These are phyloP conservation scores for Akanthomyces lecanii DNA, from an alignment of 2,329 filamentous ascomycete species.

Conservation along the genomic window DNA sequence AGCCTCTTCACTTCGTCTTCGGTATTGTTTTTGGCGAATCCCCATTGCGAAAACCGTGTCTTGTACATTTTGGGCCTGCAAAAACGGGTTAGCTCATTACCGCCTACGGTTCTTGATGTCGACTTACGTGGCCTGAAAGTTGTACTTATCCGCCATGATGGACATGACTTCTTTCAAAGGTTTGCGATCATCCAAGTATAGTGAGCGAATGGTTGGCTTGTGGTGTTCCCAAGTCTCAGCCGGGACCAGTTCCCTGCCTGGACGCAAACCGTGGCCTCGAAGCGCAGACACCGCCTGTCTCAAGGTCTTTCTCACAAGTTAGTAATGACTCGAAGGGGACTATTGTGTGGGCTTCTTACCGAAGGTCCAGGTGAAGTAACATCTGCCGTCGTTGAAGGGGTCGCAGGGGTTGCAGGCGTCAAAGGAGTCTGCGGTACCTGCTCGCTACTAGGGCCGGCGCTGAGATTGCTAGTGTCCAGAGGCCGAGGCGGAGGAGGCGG, in stretches of 20 bases:
- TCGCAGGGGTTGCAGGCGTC: slow-evolving; percentile 18
- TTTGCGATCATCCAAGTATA: slow-evolving; percentile 47
- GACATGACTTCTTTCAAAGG: slow-evolving; percentile 51
- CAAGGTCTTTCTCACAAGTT: not conserved
- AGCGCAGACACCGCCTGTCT: slow-evolving; percentile 8
- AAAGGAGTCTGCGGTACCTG: slow-evolving; percentile 6
- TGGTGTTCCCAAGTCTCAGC: slow-evolving; percentile 45
- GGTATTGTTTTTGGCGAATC: slow-evolving; percentile 52
- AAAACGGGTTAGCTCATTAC: slow-evolving; percentile 19
- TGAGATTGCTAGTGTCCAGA: not conserved
- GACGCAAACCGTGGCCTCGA: slow-evolving; percentile 24
- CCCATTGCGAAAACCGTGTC: slow-evolving; percentile 52
- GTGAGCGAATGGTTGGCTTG: slow-evolving; percentile 40
- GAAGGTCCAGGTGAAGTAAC: slow-evolving; percentile 24
- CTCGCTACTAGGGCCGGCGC: not conserved
- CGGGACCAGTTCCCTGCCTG: slow-evolving; percentile 41
- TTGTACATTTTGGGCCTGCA: slow-evolving; percentile 52
- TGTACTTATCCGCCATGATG: slow-evolving; percentile 46
- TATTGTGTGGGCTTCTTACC: slow-evolving; percentile 20
- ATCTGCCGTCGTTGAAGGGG: slow-evolving; percentile 20
- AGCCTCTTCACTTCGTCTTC: slow-evolving; percentile 49
- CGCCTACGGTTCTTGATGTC: not conserved
- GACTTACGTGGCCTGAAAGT: slow-evolving; percentile 46
- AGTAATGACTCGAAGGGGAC: not conserved
- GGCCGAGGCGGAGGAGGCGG: not conserved